Base-by-base conservation (phyloP, 148 eudicot genomes). In the Heliosperma pusillum region DNA sequence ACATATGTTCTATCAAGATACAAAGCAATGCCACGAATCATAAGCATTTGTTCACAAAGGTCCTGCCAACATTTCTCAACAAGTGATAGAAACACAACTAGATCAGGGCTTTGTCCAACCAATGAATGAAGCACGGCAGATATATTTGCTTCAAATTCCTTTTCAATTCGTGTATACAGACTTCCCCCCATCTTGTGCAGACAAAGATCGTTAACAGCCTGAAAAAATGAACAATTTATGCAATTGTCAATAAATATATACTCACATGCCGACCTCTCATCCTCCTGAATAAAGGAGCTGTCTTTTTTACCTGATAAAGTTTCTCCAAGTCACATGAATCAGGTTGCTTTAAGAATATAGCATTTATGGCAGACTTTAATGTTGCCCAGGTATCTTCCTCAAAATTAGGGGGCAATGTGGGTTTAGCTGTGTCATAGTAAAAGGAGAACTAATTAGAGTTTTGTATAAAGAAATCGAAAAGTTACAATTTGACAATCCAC, bases 61-160 rank as follows among this genome's bases (percentile, higher is more conserved):
- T 92, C 98, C 74, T 95, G 97, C 98, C 98, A 95, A 82, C 97
- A 85, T 80, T 89, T 95, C 86, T 92, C 93, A 44, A 92, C 90
- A 59, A 92, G 87, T 47, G 97, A 89, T 74, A 95, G 80, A 86
- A 95, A 95, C 67, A 95, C 98, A 71, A 86, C 89, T 73, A 90
- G 80, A 86, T 95, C 98, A 79, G 92, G 97, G 68, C 96, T 95
- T 86, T 91, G 93, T 67, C 97, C 96, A 69, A 92, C 92, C 81
- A 95, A 85, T 65, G 97, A 88, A 45, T 75, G 88, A 59, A 95
- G 81, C 36, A 84, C 89, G 63, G 86, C 68, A 72, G 88, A 90
- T 73, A 90, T 89, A 82, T 90, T 95, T 71, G 84, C 81, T 80
- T 95, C 98, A 80, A 93, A 90, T 82, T 89, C 96, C 74, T 86